These are phyloP conservation scores for Cordia subcordata DNA, from an alignment of 257 asterid genomes.

Conservation along the genomic window DNA sequence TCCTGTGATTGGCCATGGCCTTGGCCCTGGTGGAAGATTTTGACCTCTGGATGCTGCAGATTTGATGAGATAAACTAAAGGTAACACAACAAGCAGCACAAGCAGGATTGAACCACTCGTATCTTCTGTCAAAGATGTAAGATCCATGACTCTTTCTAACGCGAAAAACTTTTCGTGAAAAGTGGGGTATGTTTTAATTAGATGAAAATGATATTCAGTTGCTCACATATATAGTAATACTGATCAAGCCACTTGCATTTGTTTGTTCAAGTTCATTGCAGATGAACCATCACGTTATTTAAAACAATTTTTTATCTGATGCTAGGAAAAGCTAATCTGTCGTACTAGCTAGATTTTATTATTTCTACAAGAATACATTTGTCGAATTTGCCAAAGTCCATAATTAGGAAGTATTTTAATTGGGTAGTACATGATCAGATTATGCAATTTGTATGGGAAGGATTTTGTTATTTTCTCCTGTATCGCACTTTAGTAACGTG, in stretches of 20 bases:
- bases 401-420: too few relatives aligned
- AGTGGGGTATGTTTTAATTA: background rate
- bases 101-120: background rate
- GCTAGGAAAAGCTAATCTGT: background rate
- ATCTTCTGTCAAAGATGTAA: background rate
- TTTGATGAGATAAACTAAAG: background rate
- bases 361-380: too few relatives aligned
- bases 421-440: too few relatives aligned
- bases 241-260: background rate
- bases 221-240: background rate
- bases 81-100: background rate
- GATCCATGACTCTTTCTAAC: background rate
- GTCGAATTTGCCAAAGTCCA: too few relatives aligned
- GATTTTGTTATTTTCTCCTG: too few relatives aligned
- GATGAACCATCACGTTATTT: background rate
- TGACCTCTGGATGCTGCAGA: background rate
- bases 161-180: background rate
- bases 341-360: too few relatives aligned
- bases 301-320: background rate
- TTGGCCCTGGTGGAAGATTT: constrained; percentile 46
- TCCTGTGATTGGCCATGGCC: constrained; percentile 37
- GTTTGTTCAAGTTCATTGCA: too few relatives aligned
- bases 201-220: background rate
- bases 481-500: too few relatives aligned
- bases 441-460: too few relatives aligned